phyloP scores from a whole-genome alignment of 306 rosid genomes.

The Fragaria nilgerrensis region DNA sequence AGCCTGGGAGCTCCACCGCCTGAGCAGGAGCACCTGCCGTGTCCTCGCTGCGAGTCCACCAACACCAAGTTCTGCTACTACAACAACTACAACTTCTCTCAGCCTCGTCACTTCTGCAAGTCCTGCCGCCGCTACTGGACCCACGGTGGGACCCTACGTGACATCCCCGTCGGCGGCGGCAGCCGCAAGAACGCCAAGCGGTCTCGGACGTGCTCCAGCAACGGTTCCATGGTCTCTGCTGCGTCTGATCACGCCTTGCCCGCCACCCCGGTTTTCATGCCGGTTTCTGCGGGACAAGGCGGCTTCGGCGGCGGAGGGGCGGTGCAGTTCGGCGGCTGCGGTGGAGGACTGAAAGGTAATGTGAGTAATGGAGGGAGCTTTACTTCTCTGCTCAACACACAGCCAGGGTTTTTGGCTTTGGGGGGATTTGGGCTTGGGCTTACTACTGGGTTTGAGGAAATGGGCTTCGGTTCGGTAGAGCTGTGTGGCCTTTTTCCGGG shows the following conservation, averaged over 20 bases:
- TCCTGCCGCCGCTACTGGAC: conserved; percentile 99
- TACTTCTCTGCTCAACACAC: conserved; percentile 65
- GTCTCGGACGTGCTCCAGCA: conserved; percentile 48
- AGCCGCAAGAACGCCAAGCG: conserved; percentile 88
- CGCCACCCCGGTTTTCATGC: conserved; percentile 37
- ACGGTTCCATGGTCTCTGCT: not conserved
- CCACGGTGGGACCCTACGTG: conserved; percentile 94
- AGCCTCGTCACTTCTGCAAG: conserved; percentile 97
- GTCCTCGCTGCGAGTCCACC: conserved; percentile 93
- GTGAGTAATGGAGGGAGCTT: conserved; percentile 46
- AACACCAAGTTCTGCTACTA: conserved; percentile 98
- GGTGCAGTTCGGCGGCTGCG: conserved; percentile 37
- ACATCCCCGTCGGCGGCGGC: conserved; percentile 95
- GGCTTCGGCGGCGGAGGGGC: not conserved
- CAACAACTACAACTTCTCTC: conserved; percentile 96
- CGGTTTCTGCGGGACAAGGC: conserved; percentile 26
- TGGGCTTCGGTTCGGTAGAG: conserved; percentile 62
- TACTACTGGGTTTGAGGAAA: conserved; percentile 58
- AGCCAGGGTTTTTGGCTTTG: conserved; percentile 62
- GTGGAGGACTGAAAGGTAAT: conserved; percentile 36
- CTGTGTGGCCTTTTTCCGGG: conserved; percentile 64
- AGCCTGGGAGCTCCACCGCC: conserved; percentile 48
- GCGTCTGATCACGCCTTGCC: conserved; percentile 25
- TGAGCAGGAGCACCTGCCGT: conserved; percentile 88
- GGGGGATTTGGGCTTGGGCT: conserved; percentile 90